Conservation (phyloP, 441 rosid species). For the Pelargonium fulgidum region DNA sequence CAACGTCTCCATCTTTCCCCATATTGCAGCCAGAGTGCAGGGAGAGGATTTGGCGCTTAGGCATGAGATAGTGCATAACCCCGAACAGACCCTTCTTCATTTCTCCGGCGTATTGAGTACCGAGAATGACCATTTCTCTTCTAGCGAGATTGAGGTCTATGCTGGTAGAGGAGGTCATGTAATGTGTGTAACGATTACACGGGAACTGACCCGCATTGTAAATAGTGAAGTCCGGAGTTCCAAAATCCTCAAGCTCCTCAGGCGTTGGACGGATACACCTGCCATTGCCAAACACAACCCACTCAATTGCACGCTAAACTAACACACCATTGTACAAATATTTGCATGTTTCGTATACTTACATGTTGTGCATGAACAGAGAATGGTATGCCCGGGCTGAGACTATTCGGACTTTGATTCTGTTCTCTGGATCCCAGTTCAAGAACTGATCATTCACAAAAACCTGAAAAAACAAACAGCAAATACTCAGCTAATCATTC, state of each 20-base stretch:
- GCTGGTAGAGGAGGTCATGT: slow-evolving; percentile 99
- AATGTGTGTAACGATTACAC: slow-evolving; percentile 95
- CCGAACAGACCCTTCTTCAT: slow-evolving; percentile 99
- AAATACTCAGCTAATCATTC: too few relatives aligned
- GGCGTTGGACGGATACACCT: slow-evolving; percentile 99
- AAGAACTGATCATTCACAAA: slow-evolving; percentile 84
- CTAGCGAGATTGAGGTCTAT: slow-evolving; percentile 87
- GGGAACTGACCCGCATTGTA: slow-evolving; percentile 99
- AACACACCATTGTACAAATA: slow-evolving; percentile 17
- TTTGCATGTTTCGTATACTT: slow-evolving; percentile 30
- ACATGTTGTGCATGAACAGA: slow-evolving; percentile 96
- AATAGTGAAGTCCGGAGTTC: slow-evolving; percentile 97
- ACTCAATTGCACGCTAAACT: slow-evolving; percentile 33
- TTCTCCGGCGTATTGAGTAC: slow-evolving; percentile 99
- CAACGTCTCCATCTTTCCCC: slow-evolving; percentile 99
- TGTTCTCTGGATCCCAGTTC: slow-evolving; percentile 78
- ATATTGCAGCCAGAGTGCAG: slow-evolving; percentile 98
- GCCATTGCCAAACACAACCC: slow-evolving; percentile 6
- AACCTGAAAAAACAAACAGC: slow-evolving; percentile 52
- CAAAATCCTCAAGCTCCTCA: slow-evolving; percentile 96
- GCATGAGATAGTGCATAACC: slow-evolving; percentile 99
- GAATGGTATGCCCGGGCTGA: slow-evolving; percentile 99
- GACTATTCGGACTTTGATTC: slow-evolving; percentile 89
- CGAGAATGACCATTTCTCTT: slow-evolving; percentile 98
- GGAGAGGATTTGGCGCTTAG: slow-evolving; percentile 92